Evolutionary conservation across 345 rosid species (phyloP), one percentile per base, ranked within the genome.

Genomic region (Ceriops decandra): DNA sequence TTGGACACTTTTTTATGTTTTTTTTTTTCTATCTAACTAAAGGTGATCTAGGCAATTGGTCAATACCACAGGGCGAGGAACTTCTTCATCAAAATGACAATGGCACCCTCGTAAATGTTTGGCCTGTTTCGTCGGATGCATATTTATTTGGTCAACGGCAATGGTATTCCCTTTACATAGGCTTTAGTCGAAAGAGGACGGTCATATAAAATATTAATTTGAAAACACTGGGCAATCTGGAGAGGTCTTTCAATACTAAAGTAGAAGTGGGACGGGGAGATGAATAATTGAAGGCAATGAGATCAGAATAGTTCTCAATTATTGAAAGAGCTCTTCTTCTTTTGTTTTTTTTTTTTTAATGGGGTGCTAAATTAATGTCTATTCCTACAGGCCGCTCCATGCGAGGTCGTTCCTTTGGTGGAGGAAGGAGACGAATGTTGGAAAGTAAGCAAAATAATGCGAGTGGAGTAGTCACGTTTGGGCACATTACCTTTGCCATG

Each of bases 361-460:
- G 26, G 26, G 8, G 36, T 31, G 19, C 3, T 33, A 30, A 20
- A 61, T 65, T 31, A 60, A 32, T 61, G 33, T 60, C 70, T 32
- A 61, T 66, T 70, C 68, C 67, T 16, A 58, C 77, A 68, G 82
- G 75, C 76, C 68, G 81, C 75, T 74, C 82, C 84, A 80, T 68
- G 82, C 72, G 82, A 66, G 26, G 72, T 31, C 38, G 67, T 66
- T 19, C 80, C 65, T 67, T 56, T 76, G 26, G 30, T 16, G 22
- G 9, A 60, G 15, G 52, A 51, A 69, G 69, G 22, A 66, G 70
- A 69, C 60, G 52, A 70, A 31, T 52, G 58, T 30, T 52, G 32
- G 49, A 42, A 61, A 46, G 61, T 26, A 5, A 10, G 26, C 20
- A 5, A 57, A 21, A 71, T 31, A 52, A 52, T 35, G 11, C 6